These are phyloP conservation scores for Leucoagaricus sp. DNA, from an alignment of 1,284 basidiomycete genomes.

Conservation along the genomic window DNA sequence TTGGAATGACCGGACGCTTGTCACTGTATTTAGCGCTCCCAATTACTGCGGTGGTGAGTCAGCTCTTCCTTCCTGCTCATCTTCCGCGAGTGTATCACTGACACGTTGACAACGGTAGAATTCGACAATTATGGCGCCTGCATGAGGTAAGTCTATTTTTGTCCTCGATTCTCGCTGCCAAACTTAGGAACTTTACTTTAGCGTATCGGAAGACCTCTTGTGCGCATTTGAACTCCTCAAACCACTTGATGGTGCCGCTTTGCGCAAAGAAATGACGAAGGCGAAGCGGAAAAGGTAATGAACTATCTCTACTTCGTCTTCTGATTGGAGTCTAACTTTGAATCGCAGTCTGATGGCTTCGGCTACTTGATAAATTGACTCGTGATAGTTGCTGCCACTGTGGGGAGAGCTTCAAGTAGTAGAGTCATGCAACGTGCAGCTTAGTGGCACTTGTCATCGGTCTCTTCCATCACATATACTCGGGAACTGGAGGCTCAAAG, in stretches of 20 bases:
- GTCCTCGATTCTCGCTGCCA: slow-evolving; percentile 11
- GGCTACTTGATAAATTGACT: slow-evolving; percentile 25
- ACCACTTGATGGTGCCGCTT: slow-evolving; percentile 91
- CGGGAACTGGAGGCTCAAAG: background rate
- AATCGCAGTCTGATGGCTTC: slow-evolving; percentile 35
- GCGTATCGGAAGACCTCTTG: slow-evolving; percentile 94
- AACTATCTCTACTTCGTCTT: background rate
- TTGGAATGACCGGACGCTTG: slow-evolving; percentile 98
- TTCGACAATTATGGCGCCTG: slow-evolving; percentile 98
- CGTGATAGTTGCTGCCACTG: background rate
- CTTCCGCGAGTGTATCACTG: slow-evolving; percentile 15
- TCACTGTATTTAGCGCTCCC: slow-evolving; percentile 98
- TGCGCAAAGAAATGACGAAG: slow-evolving; percentile 99
- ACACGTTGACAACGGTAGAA: slow-evolving; percentile 48
- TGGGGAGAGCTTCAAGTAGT: background rate
- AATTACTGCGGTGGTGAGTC: slow-evolving; percentile 94
- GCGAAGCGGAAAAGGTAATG: slow-evolving; percentile 92
- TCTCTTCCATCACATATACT: background rate
- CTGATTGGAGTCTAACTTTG: slow-evolving; percentile 14
- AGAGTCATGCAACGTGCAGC: background rate
- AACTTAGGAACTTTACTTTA: slow-evolving; percentile 34
- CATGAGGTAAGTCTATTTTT: slow-evolving; percentile 64
- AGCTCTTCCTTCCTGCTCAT: slow-evolving; percentile 3
- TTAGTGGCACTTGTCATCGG: background rate
- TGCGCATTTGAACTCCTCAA: slow-evolving; percentile 98